These are phyloP conservation scores for Phytophthora hibernalis DNA, from an alignment of 352 stramenopile genomes.

Conservation along the genomic window DNA sequence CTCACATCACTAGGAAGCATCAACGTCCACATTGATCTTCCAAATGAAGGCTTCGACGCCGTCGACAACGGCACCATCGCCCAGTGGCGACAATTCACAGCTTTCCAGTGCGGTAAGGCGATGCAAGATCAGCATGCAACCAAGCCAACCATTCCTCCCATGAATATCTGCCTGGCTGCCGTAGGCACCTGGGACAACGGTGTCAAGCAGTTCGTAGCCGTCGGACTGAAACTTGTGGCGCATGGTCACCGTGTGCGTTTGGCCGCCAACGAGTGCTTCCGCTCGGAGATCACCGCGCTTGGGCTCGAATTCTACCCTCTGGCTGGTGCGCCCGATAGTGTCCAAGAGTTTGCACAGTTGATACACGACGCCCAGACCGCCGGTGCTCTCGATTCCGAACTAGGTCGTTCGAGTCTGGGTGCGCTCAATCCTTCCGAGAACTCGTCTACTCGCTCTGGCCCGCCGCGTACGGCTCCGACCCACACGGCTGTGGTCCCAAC, in stretches of 20 bases:
- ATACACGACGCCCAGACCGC: slow-evolving; percentile 16
- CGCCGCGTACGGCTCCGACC: slow-evolving; percentile 46
- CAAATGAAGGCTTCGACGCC: slow-evolving; percentile 5
- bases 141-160: slow-evolving; percentile 23
- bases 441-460: slow-evolving; percentile 48
- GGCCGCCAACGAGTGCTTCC: slow-evolving; percentile 69
- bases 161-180: slow-evolving; percentile 46
- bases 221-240: slow-evolving; percentile 56
- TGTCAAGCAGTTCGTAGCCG: slow-evolving; percentile 54
- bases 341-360: slow-evolving; percentile 22
- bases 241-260: slow-evolving; percentile 82
- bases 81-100: slow-evolving; percentile 11
- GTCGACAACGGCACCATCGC: slow-evolving; percentile 10
- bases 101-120: slow-evolving; percentile 14
- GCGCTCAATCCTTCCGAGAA: slow-evolving; percentile 37
- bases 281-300: slow-evolving; percentile 46
- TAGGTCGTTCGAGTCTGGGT: slow-evolving; percentile 1
- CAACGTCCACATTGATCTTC: not conserved
- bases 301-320: slow-evolving; percentile 55
- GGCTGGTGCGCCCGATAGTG: slow-evolving; percentile 12
- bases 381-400: slow-evolving; percentile 28
- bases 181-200: slow-evolving; percentile 51
- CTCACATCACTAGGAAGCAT: slow-evolving; percentile 11
- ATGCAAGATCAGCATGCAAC: slow-evolving; percentile 4
- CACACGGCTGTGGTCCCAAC: slow-evolving; percentile 24